A percentile compares a stretch with the other conserved stretches of the same genome.
phyloP scores from a whole-genome alignment of 2,329 filamentous ascomycete species.

The Ophiostoma angusticollis region DNA sequence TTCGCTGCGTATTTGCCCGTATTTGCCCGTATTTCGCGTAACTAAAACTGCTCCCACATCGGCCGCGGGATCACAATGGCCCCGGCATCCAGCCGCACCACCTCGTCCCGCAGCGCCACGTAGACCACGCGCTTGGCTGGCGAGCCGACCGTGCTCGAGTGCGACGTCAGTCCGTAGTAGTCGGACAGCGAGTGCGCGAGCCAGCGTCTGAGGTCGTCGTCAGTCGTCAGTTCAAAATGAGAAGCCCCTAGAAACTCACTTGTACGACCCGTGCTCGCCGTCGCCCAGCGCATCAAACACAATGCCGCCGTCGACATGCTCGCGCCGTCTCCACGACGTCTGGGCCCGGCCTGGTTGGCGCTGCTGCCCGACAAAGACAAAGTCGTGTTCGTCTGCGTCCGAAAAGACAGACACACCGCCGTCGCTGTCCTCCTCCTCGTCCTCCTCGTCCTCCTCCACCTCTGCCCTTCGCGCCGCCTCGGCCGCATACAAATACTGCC shows the following conservation, averaged over 20 bases:
- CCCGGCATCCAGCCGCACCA: constrained; percentile 35
- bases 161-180: constrained; percentile 83
- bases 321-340: constrained; percentile 40
- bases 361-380: constrained; percentile 73
- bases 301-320: constrained; percentile 49
- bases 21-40: too few species aligned
- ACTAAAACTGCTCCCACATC: constrained; percentile 44
- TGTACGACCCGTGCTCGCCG: constrained; percentile 68
- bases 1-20: too few species aligned
- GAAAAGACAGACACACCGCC: constrained; percentile 14
- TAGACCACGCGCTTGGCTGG: constrained; percentile 70
- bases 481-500: constrained; percentile 55
- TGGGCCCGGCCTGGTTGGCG: constrained; percentile 18
- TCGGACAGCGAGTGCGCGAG: constrained; percentile 82
- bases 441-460: constrained; percentile 15
- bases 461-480: constrained; percentile 30
- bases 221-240: constrained; percentile 2
- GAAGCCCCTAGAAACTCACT: constrained; percentile 41
- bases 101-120: constrained; percentile 38
- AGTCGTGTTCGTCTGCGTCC: constrained; percentile 79
- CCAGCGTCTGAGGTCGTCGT: constrained; percentile 61
- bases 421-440: constrained; percentile 28
- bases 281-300: constrained; percentile 70
- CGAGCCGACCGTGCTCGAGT: constrained; percentile 59
- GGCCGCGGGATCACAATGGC: constrained; percentile 38